phyloP scores from a whole-genome alignment of 1,139 yeast species.

The Magnusiomyces ingens region DNA sequence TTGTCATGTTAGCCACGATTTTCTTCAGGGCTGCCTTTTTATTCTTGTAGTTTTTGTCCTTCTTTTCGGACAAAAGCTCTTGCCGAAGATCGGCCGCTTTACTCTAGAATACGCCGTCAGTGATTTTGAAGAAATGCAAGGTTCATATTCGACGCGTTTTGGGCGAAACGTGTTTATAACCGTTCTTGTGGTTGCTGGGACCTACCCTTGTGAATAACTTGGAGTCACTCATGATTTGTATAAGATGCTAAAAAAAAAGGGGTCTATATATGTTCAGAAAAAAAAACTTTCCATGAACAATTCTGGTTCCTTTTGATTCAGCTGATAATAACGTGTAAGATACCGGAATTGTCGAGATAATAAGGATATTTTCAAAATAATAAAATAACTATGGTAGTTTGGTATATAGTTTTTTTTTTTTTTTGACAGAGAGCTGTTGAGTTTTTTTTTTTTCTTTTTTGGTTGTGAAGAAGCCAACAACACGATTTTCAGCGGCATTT shows the following conservation, averaged over 20 bases:
- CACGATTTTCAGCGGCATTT: too few relatives aligned
- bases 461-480: too few relatives aligned
- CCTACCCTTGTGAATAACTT: constrained; percentile 28
- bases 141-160: neutral
- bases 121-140: neutral
- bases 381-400: too few relatives aligned
- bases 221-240: constrained; percentile 25
- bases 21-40: constrained; percentile 63
- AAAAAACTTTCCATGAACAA: neutral
- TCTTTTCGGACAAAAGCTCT: constrained; percentile 50
- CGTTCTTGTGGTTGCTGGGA: neutral
- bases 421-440: too few relatives aligned
- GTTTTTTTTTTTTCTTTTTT: too few relatives aligned
- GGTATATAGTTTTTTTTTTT: too few relatives aligned
- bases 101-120: constrained; percentile 23
- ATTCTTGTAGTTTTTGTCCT: constrained; percentile 40
- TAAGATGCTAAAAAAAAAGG: neutral
- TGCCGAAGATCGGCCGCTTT: constrained; percentile 49
- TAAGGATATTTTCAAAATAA: too few relatives aligned
- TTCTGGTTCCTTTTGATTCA: neutral
- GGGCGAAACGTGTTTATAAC: neutral
- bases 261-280: neutral
- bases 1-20: constrained; percentile 73
- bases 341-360: too few relatives aligned
- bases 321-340: too few relatives aligned